Evolutionary conservation across 1,284 basidiomycete species (phyloP).

Genomic region (Ganoderma meredithae): DNA sequence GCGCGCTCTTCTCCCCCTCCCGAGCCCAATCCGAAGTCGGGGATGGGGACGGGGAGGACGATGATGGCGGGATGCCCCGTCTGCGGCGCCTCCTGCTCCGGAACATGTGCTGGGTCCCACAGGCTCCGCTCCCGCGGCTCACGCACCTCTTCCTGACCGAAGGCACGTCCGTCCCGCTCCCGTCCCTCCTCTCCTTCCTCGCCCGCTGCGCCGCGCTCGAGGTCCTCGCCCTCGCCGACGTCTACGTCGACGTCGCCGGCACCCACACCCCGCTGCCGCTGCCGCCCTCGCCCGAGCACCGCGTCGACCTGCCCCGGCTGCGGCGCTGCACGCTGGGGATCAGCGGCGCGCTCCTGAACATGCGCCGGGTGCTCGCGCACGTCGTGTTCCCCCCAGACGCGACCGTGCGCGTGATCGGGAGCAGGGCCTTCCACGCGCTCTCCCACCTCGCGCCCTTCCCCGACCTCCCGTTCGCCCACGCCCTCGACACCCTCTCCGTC

Average conservation of each 20-base stretch:
- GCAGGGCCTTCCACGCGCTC: conserved; percentile 27
- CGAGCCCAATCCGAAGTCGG: too few species aligned
- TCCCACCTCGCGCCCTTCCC: conserved; percentile 27
- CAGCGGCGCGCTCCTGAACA: conserved; percentile 26
- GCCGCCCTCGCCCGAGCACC: neutral
- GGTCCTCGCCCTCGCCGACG: conserved; percentile 25
- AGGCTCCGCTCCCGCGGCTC: conserved; percentile 17
- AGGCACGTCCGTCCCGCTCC: conserved; percentile 25
- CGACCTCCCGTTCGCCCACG: conserved; percentile 20
- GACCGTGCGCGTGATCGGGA: conserved; percentile 21
- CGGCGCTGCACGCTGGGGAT: conserved; percentile 25
- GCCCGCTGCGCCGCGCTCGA: conserved; percentile 25
- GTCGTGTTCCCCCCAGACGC: conserved; percentile 24
- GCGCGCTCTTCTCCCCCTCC: conserved; percentile 13
- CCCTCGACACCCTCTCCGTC: conserved; percentile 25
- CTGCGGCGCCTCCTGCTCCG: conserved; percentile 25
- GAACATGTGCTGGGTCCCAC: conserved; percentile 29
- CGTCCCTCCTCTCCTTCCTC: conserved; percentile 25
- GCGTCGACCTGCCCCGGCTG: conserved; percentile 18
- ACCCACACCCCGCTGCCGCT: conserved; percentile 4
- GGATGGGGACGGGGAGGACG: neutral
- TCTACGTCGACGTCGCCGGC: conserved; percentile 22
- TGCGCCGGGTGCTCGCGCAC: conserved; percentile 24
- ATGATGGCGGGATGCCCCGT: neutral
- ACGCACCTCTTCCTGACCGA: conserved; percentile 29